A percentile compares a stretch with the other conserved stretches of the same genome.
These are phyloP conservation scores for Arachis hypogaea DNA, from an alignment of 306 rosid species.

Conservation along the genomic window DNA sequence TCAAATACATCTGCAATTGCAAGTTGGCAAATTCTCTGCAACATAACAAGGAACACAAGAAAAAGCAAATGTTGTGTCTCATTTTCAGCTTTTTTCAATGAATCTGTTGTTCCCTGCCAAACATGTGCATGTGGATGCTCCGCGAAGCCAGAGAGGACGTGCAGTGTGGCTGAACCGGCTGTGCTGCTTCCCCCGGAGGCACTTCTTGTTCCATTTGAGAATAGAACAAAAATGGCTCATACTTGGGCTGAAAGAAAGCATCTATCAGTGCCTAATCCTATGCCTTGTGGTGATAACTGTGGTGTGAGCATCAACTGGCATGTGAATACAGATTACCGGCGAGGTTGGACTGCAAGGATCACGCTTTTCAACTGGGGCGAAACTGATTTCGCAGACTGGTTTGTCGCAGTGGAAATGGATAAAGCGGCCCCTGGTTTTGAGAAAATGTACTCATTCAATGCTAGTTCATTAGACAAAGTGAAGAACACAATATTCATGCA, in stretches of 20 bases:
- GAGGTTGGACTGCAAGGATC: conserved; percentile 89
- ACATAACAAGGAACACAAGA: conserved; percentile 57
- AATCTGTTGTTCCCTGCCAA: conserved; percentile 80
- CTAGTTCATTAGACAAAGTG: conserved; percentile 45
- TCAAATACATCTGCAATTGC: conserved; percentile 68
- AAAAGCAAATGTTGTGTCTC: conserved; percentile 87
- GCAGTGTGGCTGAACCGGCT: conserved; percentile 65
- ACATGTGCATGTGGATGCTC: conserved; percentile 97
- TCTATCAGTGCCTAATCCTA: conserved; percentile 54
- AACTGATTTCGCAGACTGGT: conserved; percentile 73
- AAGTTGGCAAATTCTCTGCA: conserved; percentile 94
- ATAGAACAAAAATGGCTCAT: conserved; percentile 56
- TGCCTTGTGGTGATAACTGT: conserved; percentile 90
- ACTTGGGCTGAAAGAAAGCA: conserved; percentile 72
- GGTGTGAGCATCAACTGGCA: conserved; percentile 95
- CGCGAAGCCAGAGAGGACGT: conserved; percentile 47
- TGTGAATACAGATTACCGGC: conserved; percentile 62
- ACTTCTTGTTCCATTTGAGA: conserved; percentile 85
- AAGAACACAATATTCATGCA: conserved; percentile 79
- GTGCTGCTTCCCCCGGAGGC: conserved; percentile 80
- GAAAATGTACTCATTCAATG: conserved; percentile 85
- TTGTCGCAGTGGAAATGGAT: conserved; percentile 76
- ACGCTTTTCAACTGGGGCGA: conserved; percentile 95
- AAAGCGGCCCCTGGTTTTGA: conserved; percentile 82
- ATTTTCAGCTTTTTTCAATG: conserved; percentile 83